Evolutionary conservation across 2,329 filamentous ascomycete species (phyloP), one percentile per base, ranked within the genome.

Genomic region (Sporothrix luriei): DNA sequence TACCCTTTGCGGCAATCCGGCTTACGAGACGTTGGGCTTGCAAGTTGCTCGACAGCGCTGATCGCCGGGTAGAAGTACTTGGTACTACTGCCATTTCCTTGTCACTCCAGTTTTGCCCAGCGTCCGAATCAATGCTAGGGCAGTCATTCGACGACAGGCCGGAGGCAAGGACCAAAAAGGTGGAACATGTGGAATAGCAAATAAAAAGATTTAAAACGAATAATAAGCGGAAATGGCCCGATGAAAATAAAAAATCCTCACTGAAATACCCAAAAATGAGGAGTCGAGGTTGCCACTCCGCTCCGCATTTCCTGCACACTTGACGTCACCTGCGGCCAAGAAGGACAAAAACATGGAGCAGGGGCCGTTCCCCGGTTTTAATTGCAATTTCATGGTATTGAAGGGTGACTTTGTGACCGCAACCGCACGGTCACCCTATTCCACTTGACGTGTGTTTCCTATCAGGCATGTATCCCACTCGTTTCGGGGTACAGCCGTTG

Each of bases 281-380:
- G 57, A 62, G 38, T 9, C 55, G 16, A 19, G 29, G 21, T 62
- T 16, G 57, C 57, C 57, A 62, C 57, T 62, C 21, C 38, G 38
- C 57, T 62, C 57, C 57, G 57, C 57, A 62, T 62, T 46, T 62
- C 43, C 26, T 26, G n/a, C 13, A 6, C 38, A 21, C 57, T 62
- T 62, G 57, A 62, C 57, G 57, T 46, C 33, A 61, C 38, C 21
- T 24, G 55, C 29, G n/a, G 55, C 55, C 57, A 62, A 62, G 57
- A 46, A 19, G 57, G 57, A 26, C 26, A 46, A 38, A 59, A 40
- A 62, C 38, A 62, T 46, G 57, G 38, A 26, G 38, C 38, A 26
- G 38, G 57, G 55, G 38, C 38, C 38, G 26, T 46, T 46, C 57
- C 57, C 57, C 57, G 21, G 57, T 26, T 46, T 62, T 62, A 16